Percentiles rank a stretch among this genome's conserved stretches.
These are phyloP conservation scores for Annulohypoxylon stygium DNA, from an alignment of 495 filamentous ascomycete genomes.

Conservation along the genomic window DNA sequence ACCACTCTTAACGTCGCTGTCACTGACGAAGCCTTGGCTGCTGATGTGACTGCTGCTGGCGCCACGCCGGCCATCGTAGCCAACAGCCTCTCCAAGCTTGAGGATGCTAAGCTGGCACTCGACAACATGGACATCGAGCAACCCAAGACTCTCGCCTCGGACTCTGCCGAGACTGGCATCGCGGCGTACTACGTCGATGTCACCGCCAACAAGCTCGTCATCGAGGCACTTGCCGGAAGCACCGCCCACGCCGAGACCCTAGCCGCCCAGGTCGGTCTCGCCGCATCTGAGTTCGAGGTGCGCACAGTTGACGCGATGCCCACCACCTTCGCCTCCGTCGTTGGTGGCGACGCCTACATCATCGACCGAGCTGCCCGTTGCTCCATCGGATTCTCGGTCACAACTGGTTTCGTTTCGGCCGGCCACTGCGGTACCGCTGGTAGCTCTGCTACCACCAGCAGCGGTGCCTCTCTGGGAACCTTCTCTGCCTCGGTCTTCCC, in stretches of 20 bases:
- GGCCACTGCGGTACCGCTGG: conserved; percentile 47
- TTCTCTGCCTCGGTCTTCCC: conserved; percentile 48
- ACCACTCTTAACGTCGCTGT: conserved; percentile 42
- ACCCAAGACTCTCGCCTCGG: conserved; percentile 41
- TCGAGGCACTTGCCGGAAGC: conserved; percentile 44
- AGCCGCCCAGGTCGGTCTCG: conserved; percentile 44
- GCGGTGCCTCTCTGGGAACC: conserved; percentile 44
- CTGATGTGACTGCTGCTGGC: conserved; percentile 45
- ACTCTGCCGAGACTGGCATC: conserved; percentile 35
- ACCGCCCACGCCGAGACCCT: conserved; percentile 45
- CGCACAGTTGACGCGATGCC: conserved; percentile 41
- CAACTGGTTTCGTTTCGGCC: conserved; percentile 48
- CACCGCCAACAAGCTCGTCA: conserved; percentile 46
- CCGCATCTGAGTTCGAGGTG: conserved; percentile 47
- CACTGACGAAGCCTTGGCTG: conserved; percentile 42
- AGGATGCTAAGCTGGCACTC: conserved; percentile 45
- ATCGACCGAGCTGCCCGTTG: conserved; percentile 40
- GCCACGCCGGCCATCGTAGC: conserved; percentile 43
- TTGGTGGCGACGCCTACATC: conserved; percentile 44
- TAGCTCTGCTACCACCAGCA: conserved; percentile 41
- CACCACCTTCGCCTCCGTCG: conserved; percentile 43
- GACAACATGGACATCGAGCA: conserved; percentile 47
- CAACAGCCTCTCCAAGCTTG: conserved; percentile 48
- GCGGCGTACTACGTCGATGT: conserved; percentile 49
- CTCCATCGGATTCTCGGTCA: conserved; percentile 48